phyloP scores from a whole-genome alignment of 352 stramenopile species.

The Elongisporangium senticosum region DNA sequence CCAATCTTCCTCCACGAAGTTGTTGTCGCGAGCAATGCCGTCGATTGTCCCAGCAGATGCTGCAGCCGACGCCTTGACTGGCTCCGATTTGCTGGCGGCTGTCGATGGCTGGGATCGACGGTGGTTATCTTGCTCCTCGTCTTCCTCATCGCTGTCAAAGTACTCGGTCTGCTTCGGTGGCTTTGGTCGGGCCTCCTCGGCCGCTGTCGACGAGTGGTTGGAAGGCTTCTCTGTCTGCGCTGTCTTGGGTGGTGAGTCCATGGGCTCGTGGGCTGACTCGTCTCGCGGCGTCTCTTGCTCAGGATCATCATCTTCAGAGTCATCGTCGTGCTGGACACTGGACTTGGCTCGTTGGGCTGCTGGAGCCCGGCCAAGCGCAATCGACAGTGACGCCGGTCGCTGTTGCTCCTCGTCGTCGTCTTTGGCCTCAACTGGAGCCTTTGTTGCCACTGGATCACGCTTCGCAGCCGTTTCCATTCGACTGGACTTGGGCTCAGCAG shows the following conservation, averaged over 20 bases:
- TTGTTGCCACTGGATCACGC: neutral
- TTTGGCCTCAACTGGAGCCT: neutral
- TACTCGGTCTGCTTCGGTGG: constrained; percentile 27
- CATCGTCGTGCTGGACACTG: constrained; percentile 9
- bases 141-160: constrained; percentile 59
- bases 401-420: neutral
- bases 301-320: constrained; percentile 19
- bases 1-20: constrained; percentile 78
- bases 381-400: neutral
- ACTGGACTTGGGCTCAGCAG: neutral
- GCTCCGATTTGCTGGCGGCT: constrained; percentile 1
- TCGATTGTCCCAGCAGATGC: constrained; percentile 10
- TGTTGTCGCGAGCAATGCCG: constrained; percentile 48
- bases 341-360: neutral
- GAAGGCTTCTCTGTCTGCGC: neutral
- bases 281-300: constrained; percentile 36
- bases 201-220: neutral
- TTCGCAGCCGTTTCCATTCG: neutral
- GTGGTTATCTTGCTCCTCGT: constrained; percentile 16
- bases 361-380: too few species aligned
- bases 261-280: neutral
- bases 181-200: neutral
- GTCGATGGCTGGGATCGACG: neutral
- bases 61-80: constrained; percentile 1
- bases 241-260: constrained; percentile 3